Evolutionary conservation across 2,329 filamentous ascomycete genomes (phyloP), one percentile per base, ranked within the genome.

Genomic region (Fusarium nurragi): DNA sequence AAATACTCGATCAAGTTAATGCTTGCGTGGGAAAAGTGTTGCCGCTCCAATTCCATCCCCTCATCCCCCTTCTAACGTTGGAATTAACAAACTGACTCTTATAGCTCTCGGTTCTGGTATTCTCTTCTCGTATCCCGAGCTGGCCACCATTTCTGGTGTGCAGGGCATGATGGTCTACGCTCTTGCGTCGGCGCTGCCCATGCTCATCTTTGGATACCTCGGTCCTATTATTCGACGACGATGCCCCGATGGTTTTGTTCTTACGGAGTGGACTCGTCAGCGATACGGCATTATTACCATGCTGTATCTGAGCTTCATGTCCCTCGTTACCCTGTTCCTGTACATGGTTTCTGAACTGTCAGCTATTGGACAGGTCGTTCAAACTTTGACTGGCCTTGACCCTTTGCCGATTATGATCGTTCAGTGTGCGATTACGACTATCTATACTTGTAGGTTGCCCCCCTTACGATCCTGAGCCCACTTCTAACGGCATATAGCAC

Each of bases 21-120:
- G 90, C 92, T 95, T 95, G 92, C 92, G 92, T 94, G 92, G 89
- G 92, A 91, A 94, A 94, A 85, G 92, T 94, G 91, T 90, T 94
- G 91, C 91, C 91, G 91, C 91, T 92, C 87, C 81, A 78, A 76
- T 74, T 70, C 55, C 72, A 76, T 73, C 70, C 68, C 71, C 60
- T 64, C 48, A 65, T 41, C 64, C 68, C 55, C 41, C 65, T 39
- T 60, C 21, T 18, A 51, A 58, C 63, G 18, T 45, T 44, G 45
- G 55, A 66, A 50, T 34, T 45, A 38, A 60, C 68, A 75, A 34
- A 78, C 82, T 85, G 78, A 86, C 77, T 75, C 72, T 70, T 74
- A 71, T 77, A 95, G 92, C 89, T 70, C 88, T 95, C 78, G 92
- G 92, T 74, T 93, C 92, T 60, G 90, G 90, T 48, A 94, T 95